A percentile compares a stretch with the other conserved stretches of the same genome.
These are phyloP conservation scores for Cryptococcus amylolentus DNA, from an alignment of 1,284 basidiomycete species.

Conservation along the genomic window DNA sequence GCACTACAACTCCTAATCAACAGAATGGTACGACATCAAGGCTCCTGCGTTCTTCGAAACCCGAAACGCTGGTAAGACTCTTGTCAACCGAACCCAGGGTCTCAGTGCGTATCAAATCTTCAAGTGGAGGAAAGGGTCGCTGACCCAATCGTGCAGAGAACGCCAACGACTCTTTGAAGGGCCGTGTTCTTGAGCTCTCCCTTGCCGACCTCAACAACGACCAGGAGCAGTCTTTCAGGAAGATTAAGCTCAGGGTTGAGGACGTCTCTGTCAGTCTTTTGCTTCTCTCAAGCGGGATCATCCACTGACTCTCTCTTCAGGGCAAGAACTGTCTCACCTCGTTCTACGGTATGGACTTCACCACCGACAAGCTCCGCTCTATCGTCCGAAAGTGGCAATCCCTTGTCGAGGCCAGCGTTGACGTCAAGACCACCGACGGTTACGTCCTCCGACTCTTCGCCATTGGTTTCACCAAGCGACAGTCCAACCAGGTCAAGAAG, in stretches of 20 bases:
- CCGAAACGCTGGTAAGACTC: conserved; percentile 96
- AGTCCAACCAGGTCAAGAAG: conserved; percentile 95
- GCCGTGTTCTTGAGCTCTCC: conserved; percentile 93
- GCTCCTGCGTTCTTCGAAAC: conserved; percentile 98
- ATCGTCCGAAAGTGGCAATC: conserved; percentile 99
- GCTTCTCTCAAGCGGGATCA: not conserved
- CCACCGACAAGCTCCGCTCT: conserved; percentile 98
- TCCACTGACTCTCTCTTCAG: conserved; percentile 51
- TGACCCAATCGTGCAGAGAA: conserved; percentile 65
- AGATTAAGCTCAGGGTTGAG: conserved; percentile 97
- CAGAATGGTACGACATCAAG: conserved; percentile 99
- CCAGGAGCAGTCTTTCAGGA: conserved; percentile 99
- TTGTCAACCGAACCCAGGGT: conserved; percentile 97
- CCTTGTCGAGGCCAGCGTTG: conserved; percentile 97
- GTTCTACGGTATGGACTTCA: conserved; percentile 99
- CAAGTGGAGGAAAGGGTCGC: not conserved
- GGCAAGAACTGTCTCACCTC: conserved; percentile 99
- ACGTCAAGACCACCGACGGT: conserved; percentile 98
- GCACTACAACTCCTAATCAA: conserved; percentile 1
- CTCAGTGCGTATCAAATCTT: conserved; percentile 67
- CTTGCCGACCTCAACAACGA: conserved; percentile 99
- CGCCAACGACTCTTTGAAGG: conserved; percentile 97
- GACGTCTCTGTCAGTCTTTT: conserved; percentile 61
- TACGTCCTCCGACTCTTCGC: conserved; percentile 99
- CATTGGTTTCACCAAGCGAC: conserved; percentile 98